Evolutionary conservation across 2,329 filamentous ascomycete genomes (phyloP).

Genomic region (Stylonectria norvegica): DNA sequence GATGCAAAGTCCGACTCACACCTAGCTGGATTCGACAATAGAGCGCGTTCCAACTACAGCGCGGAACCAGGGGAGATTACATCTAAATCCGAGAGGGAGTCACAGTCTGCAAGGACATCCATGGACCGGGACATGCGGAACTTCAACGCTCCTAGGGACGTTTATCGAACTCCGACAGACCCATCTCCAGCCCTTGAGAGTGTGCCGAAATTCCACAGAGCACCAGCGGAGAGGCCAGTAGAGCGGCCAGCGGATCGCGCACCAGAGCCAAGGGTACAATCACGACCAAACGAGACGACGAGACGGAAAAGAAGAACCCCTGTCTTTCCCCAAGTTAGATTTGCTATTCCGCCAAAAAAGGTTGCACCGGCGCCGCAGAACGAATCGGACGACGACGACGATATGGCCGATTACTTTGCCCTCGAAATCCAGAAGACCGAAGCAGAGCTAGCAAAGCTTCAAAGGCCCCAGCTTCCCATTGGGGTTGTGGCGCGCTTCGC

Average conservation of each 20-base stretch:
- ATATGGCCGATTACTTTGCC: conserved; percentile 55
- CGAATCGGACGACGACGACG: conserved; percentile 57
- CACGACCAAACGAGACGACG: conserved; percentile 10
- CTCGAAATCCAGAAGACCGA: conserved; percentile 52
- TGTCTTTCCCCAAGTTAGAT: conserved; percentile 33
- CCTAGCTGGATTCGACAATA: conserved; percentile 31
- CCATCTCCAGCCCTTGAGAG: conserved; percentile 25
- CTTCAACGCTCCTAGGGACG: conserved; percentile 15
- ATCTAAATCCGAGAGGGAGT: conserved; percentile 39
- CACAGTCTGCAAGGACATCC: conserved; percentile 30
- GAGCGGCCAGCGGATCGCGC: conserved; percentile 6
- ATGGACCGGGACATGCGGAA: conserved; percentile 22
- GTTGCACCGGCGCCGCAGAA: conserved; percentile 30
- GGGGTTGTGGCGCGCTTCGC: conserved; percentile 47
- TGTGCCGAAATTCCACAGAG: conserved; percentile 14
- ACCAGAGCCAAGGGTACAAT: conserved; percentile 6
- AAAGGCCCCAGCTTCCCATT: conserved; percentile 37
- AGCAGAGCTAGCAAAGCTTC: conserved; percentile 45
- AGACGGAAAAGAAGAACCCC: conserved; percentile 29
- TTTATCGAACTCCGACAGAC: conserved; percentile 12
- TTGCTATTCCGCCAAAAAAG: conserved; percentile 40
- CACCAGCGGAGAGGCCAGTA: neutral
- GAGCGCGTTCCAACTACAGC: conserved; percentile 39
- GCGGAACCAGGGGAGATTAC: conserved; percentile 48
- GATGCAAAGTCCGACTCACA: conserved; percentile 48